Conservation (phyloP, 2,329 filamentous ascomycete genomes). For the Rhexocercosporidium sp. region DNA sequence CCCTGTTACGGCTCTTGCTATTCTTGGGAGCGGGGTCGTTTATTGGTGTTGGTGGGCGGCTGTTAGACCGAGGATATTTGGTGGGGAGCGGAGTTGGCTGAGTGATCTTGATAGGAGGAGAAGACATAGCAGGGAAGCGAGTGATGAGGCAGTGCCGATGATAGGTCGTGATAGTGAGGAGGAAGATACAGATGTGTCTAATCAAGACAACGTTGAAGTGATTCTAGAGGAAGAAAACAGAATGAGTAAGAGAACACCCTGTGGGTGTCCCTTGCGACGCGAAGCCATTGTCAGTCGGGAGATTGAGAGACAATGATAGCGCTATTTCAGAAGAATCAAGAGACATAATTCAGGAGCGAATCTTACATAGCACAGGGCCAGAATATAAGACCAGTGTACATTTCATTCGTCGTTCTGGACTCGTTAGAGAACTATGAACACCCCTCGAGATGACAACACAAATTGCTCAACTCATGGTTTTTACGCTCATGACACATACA, state of each 20-base stretch:
- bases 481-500: too few species aligned
- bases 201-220: slow-evolving; percentile 10
- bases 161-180: slow-evolving; percentile 21
- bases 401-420: background rate
- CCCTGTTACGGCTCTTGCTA: slow-evolving; percentile 43
- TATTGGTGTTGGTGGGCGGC: slow-evolving; percentile 47
- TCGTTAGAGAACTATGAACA: too few species aligned
- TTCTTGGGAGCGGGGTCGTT: slow-evolving; percentile 42
- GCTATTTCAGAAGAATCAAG: too few species aligned
- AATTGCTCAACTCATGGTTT: too few species aligned
- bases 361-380: background rate
- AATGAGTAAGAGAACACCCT: slow-evolving; percentile 24
- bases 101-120: background rate
- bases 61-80: slow-evolving; percentile 18
- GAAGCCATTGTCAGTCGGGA: background rate
- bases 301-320: background rate
- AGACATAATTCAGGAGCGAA: background rate
- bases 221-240: background rate
- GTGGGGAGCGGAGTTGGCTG: slow-evolving; percentile 5
- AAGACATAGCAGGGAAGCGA: slow-evolving; percentile 17
- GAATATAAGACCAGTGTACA: background rate
- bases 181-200: background rate
- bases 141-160: slow-evolving; percentile 23
- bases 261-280: slow-evolving; percentile 25
- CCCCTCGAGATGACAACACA: too few species aligned